Base-by-base conservation (phyloP, 192 early-diverging fungal species). In the Mortierella antarctica region DNA sequence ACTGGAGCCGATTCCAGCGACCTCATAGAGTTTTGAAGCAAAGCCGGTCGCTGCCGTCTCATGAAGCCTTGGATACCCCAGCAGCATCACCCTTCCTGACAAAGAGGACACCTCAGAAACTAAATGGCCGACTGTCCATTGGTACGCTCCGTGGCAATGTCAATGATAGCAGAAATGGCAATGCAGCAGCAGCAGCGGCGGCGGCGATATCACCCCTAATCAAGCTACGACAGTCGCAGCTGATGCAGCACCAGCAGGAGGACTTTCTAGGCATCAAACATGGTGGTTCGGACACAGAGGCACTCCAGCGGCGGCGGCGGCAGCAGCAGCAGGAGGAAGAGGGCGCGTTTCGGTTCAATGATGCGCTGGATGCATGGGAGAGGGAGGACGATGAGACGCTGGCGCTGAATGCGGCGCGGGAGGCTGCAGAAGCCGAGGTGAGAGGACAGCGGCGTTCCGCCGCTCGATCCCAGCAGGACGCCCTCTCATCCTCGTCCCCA, bases 221-320 rank as follows among this genome's bases (percentile, higher is more conserved):
- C 60, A 71, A 61, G 17, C 65, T 80, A 31, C 77, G 77, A 23
- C 77, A 80, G 44, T 68, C 77, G 4, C 77, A 80, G 45, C 50
- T 80, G 21, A 65, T 50, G 54, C 70, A 67, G 17, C 77, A 56
- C 18, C 77, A 80, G 17, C 57, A 80, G 60, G 77, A 80, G 10
- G 77, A 80, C 50, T 68, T 68, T 53, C 57, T 71, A 20, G 77
- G 77, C 8, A 67, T 71, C 67, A 70, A 61, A 55, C 31, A 31
- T 3, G 31, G 31, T 31, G 31, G 31, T 31, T 31, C 31, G 31
- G 31, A 23, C 5, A 17, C 53, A 17, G 54, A 56, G 7, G 31
- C 8, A 56, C 57, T 15, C 31, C 8, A 10, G 18, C 2, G 42
- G 39, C 17, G 48, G 51, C 12, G 62, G 51, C 9, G 3, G 31